Percentiles rank a stretch among this genome's conserved stretches.
Evolutionary conservation across 257 asterid genomes (phyloP).

Genomic region (Echites panduratus): DNA sequence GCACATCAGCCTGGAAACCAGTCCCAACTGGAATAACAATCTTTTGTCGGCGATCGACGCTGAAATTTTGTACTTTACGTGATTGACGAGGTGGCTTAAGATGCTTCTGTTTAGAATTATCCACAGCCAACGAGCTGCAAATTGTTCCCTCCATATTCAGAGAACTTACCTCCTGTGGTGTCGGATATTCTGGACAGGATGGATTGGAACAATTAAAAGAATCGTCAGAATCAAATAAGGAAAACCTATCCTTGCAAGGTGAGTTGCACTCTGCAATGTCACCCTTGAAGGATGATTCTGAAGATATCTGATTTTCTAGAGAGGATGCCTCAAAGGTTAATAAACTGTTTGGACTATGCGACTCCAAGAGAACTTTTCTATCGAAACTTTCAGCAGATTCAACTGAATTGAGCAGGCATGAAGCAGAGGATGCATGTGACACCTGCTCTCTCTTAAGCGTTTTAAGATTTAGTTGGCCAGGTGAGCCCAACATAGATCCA

Average conservation of each 20-base stretch:
- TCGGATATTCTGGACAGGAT: constrained; percentile 31
- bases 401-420: constrained; percentile 46
- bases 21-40: constrained; percentile 67
- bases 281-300: constrained; percentile 26
- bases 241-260: constrained; percentile 24
- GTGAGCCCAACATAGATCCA: constrained; percentile 17
- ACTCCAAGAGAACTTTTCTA: constrained; percentile 24
- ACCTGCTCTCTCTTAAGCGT: constrained; percentile 35
- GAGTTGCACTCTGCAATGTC: constrained; percentile 23
- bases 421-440: constrained; percentile 43
- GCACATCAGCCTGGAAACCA: constrained; percentile 71
- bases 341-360: constrained; percentile 45
- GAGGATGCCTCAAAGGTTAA: constrained; percentile 34
- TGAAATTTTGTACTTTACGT: constrained; percentile 30
- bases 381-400: constrained; percentile 32
- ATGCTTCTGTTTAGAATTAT: constrained; percentile 25
- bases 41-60: constrained; percentile 38
- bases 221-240: constrained; percentile 46
- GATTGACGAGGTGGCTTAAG: constrained; percentile 38
- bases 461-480: constrained; percentile 29
- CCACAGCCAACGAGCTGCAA: constrained; percentile 23
- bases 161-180: constrained; percentile 17
- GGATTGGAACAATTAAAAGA: constrained; percentile 46
- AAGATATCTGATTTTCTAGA: constrained; percentile 30
- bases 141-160: constrained; percentile 19